Percentiles rank a stretch among this genome's conserved stretches.
Evolutionary conservation across 768 basidiomycete genomes (phyloP).

Genomic region (Tricholoma flavovirens): DNA sequence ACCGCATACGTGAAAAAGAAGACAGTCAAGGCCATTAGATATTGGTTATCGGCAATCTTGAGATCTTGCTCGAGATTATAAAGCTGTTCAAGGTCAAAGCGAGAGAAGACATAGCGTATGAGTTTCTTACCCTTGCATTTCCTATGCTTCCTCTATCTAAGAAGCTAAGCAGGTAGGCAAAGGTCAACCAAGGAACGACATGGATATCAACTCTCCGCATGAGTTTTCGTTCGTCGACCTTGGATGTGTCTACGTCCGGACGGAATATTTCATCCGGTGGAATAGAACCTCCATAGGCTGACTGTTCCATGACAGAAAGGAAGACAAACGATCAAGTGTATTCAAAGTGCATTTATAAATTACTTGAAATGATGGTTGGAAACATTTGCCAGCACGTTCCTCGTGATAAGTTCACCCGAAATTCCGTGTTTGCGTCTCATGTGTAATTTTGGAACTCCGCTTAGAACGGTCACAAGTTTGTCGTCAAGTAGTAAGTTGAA

Average conservation of each 20-base stretch:
- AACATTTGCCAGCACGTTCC: conserved; percentile 20
- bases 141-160: conserved; percentile 64
- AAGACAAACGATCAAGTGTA: not conserved
- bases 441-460: too few relatives aligned
- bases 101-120: not conserved
- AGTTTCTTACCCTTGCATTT: conserved; percentile 55
- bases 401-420: too few relatives aligned
- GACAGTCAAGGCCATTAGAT: conserved; percentile 61
- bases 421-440: too few relatives aligned
- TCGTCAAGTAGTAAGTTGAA: too few relatives aligned
- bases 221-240: conserved; percentile 49
- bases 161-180: conserved; percentile 73
- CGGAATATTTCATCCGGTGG: conserved; percentile 32
- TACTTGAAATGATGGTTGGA: conserved; percentile 5
- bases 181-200: conserved; percentile 70
- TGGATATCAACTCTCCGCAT: conserved; percentile 57
- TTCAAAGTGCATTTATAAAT: conserved; percentile 15
- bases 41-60: conserved; percentile 56
- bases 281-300: conserved; percentile 5
- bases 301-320: conserved; percentile 13
- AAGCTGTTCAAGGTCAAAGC: conserved; percentile 31
- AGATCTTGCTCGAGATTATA: conserved; percentile 54
- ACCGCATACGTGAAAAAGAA: conserved; percentile 75
- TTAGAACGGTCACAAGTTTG: too few relatives aligned
- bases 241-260: conserved; percentile 46